Conservation (phyloP, 2,329 filamentous ascomycete species). For the Nigrospora oryzae region DNA sequence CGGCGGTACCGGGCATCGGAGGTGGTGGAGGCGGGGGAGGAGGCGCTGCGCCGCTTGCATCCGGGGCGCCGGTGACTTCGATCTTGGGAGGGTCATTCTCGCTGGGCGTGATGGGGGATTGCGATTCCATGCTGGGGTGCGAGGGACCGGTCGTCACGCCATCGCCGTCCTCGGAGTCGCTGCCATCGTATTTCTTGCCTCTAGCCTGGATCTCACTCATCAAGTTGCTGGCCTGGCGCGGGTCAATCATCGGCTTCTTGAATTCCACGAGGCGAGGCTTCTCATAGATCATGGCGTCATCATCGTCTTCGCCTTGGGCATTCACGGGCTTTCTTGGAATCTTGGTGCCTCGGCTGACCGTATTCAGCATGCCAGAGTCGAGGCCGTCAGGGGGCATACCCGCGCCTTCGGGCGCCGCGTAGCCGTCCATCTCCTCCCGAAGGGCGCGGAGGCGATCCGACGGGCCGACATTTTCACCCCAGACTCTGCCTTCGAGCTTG, state of each 20-base stretch:
- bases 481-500: constrained; percentile 89
- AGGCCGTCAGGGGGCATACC: constrained; percentile 53
- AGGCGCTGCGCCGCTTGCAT: background rate
- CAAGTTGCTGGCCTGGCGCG: constrained; percentile 58
- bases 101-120: constrained; percentile 58
- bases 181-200: constrained; percentile 64
- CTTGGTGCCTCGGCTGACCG: constrained; percentile 54
- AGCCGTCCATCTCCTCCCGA: constrained; percentile 85
- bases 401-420: constrained; percentile 36
- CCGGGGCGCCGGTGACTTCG: constrained; percentile 36
- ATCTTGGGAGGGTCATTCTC: constrained; percentile 54
- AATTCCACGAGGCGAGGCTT: constrained; percentile 74
- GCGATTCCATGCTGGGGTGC: constrained; percentile 65
- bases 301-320: constrained; percentile 23
- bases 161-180: constrained; percentile 63
- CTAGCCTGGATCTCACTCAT: constrained; percentile 66
- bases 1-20: constrained; percentile 15
- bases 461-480: constrained; percentile 73
- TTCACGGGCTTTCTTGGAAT: constrained; percentile 47
- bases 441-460: constrained; percentile 88
- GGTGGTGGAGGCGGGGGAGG: background rate
- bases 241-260: constrained; percentile 58
- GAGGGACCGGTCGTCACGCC: constrained; percentile 66
- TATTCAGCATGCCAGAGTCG: constrained; percentile 66
- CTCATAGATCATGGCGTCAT: constrained; percentile 57